phyloP scores from a whole-genome alignment of 2,329 filamentous ascomycete species.

The Paracorniculantispora psalliotae region DNA sequence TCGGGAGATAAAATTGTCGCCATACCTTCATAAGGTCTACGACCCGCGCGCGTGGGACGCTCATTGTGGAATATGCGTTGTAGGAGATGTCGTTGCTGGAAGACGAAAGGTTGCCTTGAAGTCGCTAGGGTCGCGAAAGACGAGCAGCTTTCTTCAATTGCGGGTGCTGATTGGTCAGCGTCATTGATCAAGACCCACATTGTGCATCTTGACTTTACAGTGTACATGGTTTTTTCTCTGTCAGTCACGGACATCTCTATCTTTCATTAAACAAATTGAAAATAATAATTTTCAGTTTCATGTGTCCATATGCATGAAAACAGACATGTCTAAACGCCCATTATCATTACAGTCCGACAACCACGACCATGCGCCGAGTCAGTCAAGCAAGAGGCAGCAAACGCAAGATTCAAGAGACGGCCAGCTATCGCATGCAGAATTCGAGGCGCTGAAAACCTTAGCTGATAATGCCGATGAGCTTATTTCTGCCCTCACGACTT shows the following conservation, averaged over 20 bases:
- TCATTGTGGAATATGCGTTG: conserved; percentile 42
- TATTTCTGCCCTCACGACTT: conserved; percentile 31
- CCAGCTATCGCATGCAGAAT: background rate
- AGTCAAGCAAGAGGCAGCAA: background rate
- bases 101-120: conserved; percentile 14
- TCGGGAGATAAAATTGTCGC: background rate
- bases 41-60: conserved; percentile 56
- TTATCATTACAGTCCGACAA: conserved; percentile 15
- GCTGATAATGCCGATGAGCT: conserved; percentile 33
- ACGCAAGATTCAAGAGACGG: background rate
- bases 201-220: background rate
- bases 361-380: background rate
- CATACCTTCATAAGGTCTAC: conserved; percentile 74
- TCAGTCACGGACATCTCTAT: too few relatives aligned
- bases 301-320: background rate
- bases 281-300: background rate
- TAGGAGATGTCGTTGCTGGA: background rate
- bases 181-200: background rate
- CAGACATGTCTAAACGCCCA: conserved; percentile 35
- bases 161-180: background rate
- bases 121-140: conserved; percentile 1
- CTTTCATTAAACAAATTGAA: background rate
- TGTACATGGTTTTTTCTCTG: background rate
- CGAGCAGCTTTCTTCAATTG: background rate
- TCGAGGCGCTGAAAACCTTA: conserved; percentile 23